Percentiles rank a stretch among this genome's conserved stretches.
Evolutionary conservation across 257 asterid species (phyloP).

Genomic region (Rhazya stricta): DNA sequence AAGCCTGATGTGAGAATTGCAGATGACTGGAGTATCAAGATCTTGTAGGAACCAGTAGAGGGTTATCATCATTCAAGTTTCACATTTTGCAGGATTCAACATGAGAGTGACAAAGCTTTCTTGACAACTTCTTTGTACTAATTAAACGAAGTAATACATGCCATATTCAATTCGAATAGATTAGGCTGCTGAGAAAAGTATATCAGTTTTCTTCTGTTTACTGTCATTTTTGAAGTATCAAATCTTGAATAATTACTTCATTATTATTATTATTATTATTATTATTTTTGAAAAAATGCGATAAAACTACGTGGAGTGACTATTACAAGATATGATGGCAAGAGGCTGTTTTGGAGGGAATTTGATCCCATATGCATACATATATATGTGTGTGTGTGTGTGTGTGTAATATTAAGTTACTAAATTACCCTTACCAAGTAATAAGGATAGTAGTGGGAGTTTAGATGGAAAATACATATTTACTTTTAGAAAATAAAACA

Average conservation of each 20-base stretch:
- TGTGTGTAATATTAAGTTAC: too few relatives aligned
- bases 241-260: background rate
- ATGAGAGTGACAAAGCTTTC: background rate
- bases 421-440: too few relatives aligned
- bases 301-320: too few relatives aligned
- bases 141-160: background rate
- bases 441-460: too few relatives aligned
- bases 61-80: background rate
- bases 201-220: background rate
- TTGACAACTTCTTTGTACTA: background rate
- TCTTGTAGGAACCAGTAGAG: conserved; percentile 32
- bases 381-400: too few relatives aligned
- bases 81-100: background rate
- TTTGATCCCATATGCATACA: too few relatives aligned
- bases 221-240: background rate
- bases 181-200: conserved; percentile 1
- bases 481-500: too few relatives aligned
- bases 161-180: background rate
- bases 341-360: too few relatives aligned
- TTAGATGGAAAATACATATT: too few relatives aligned
- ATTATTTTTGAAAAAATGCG: too few relatives aligned
- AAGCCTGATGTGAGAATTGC: conserved; percentile 63
- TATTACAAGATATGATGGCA: too few relatives aligned
- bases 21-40: conserved; percentile 65
- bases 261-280: too few relatives aligned